These are phyloP conservation scores for Kwoniella mangroviensis DNA, from an alignment of 768 basidiomycete genomes.

Conservation along the genomic window DNA sequence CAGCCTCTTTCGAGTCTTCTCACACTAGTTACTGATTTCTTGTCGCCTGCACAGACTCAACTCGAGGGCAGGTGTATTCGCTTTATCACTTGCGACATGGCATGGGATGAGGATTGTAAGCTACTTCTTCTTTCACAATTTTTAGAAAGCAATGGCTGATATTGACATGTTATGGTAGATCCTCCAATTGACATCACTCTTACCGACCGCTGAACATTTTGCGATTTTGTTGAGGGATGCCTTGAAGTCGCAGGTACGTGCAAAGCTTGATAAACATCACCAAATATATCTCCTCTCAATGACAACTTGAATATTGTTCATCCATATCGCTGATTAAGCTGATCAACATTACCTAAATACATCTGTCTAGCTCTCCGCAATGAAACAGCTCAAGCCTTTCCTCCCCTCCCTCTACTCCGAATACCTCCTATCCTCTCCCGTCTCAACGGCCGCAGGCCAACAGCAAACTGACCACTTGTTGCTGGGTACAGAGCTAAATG, in stretches of 20 bases:
- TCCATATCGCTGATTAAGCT: neutral
- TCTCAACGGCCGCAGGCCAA: slow-evolving; percentile 14
- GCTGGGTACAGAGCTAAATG: slow-evolving; percentile 33
- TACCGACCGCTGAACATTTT: slow-evolving; percentile 91
- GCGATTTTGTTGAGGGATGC: slow-evolving; percentile 85
- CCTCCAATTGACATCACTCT: slow-evolving; percentile 88
- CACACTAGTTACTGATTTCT: neutral
- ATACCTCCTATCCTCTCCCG: slow-evolving; percentile 65
- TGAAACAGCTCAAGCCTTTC: slow-evolving; percentile 90
- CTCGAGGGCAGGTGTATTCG: slow-evolving; percentile 91
- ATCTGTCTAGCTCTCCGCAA: slow-evolving; percentile 68
- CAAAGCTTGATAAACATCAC: neutral
- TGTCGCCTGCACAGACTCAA: slow-evolving; percentile 63
- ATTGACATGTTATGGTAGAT: slow-evolving; percentile 60
- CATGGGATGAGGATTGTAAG: slow-evolving; percentile 90
- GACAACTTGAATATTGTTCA: neutral
- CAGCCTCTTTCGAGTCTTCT: neutral
- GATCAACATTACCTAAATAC: neutral
- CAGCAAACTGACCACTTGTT: slow-evolving; percentile 41
- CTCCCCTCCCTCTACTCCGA: slow-evolving; percentile 94
- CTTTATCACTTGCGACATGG: slow-evolving; percentile 92
- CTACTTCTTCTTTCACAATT: slow-evolving; percentile 17
- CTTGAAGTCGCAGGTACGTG: slow-evolving; percentile 71
- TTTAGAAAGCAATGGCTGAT: too few relatives aligned
- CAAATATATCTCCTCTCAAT: neutral